Conservation (phyloP, 306 rosid genomes). For the Quercus variabilis region DNA sequence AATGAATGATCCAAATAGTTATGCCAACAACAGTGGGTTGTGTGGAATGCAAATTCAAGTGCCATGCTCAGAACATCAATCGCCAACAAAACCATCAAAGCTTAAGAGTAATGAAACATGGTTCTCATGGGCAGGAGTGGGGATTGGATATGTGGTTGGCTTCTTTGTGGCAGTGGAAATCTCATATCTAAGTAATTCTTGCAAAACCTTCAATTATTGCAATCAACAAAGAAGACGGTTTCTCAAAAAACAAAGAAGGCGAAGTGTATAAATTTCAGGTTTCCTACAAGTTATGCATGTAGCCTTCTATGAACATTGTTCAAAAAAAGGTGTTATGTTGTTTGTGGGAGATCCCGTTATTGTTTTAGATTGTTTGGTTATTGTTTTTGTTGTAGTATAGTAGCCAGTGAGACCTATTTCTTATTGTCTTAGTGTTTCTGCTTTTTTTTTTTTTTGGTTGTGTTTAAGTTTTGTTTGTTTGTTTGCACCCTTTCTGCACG, state of each 20-base stretch:
- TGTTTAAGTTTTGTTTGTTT: too few species aligned
- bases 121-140: neutral
- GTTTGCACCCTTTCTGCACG: too few species aligned
- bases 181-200: neutral
- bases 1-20: constrained; percentile 20
- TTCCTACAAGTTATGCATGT: neutral
- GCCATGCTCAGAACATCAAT: constrained; percentile 5
- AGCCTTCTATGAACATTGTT: neutral
- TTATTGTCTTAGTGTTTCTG: too few species aligned
- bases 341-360: too few species aligned
- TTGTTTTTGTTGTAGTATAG: too few species aligned
- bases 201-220: neutral
- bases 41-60: constrained; percentile 28
- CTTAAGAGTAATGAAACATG: neutral
- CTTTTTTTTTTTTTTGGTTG: too few species aligned
- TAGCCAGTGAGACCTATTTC: too few species aligned
- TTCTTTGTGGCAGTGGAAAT: constrained; percentile 8
- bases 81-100: neutral
- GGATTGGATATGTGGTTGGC: constrained; percentile 23
- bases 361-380: too few species aligned
- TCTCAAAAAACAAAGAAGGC: neutral
- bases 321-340: too few species aligned
- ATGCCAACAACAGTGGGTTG: constrained; percentile 29
- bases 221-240: neutral
- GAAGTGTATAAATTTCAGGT: neutral